Conservation (phyloP, 2,329 filamentous ascomycete species). For the Pseudogymnoascus sp. region DNA sequence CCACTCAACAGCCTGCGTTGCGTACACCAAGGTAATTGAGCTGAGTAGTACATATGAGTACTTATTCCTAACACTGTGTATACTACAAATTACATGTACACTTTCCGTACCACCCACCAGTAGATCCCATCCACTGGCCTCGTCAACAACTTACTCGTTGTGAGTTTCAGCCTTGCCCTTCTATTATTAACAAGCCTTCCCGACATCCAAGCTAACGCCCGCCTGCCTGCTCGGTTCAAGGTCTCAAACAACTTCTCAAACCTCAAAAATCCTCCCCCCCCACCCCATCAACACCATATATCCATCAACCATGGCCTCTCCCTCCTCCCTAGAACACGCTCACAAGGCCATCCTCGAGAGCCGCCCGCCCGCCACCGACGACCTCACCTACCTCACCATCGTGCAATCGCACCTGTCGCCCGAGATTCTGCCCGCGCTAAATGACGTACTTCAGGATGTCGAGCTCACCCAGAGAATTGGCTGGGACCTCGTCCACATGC, state of each 20-base stretch:
- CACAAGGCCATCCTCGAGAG: slow-evolving; percentile 24
- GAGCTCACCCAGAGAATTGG: slow-evolving; percentile 67
- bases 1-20: neutral
- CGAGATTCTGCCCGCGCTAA: slow-evolving; percentile 57
- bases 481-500: slow-evolving; percentile 73
- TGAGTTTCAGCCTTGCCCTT: neutral
- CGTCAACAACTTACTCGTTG: neutral
- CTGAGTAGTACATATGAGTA: neutral
- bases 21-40: too few species aligned
- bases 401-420: slow-evolving; percentile 64
- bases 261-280: neutral
- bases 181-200: neutral
- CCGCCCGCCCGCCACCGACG: slow-evolving; percentile 48
- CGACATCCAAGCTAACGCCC: neutral
- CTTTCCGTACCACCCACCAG: neutral
- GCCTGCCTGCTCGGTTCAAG: neutral
- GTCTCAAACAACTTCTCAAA: neutral
- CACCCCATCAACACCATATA: neutral
- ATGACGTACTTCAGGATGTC: slow-evolving; percentile 60
- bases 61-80: neutral
- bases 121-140: neutral
- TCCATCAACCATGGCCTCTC: neutral
- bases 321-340: slow-evolving; percentile 15
- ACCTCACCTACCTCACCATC: slow-evolving; percentile 70
- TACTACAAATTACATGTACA: neutral